Conservation (phyloP, 2,329 filamentous ascomycete genomes). For the Rhinocladiella mackenziei region DNA sequence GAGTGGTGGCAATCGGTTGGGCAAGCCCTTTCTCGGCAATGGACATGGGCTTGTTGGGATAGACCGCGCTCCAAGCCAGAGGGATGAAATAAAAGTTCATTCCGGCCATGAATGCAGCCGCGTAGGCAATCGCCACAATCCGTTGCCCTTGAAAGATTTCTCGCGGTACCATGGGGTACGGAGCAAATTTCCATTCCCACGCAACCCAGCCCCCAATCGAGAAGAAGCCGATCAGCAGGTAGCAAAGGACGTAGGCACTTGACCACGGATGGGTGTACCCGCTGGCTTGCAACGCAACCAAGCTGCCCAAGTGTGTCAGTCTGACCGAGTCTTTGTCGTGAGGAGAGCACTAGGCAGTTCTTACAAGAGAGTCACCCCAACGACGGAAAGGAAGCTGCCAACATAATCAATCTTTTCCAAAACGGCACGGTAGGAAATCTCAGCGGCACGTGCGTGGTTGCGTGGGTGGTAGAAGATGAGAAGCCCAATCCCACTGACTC, state of each 20-base stretch:
- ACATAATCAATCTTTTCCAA: slow-evolving; percentile 15
- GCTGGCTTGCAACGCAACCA: slow-evolving; percentile 17
- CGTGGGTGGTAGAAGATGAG: slow-evolving; percentile 13
- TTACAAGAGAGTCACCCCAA: slow-evolving; percentile 15
- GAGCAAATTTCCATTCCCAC: slow-evolving; percentile 16
- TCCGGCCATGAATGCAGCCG: slow-evolving; percentile 58
- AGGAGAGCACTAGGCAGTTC: slow-evolving; percentile 1
- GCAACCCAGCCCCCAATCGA: slow-evolving; percentile 8
- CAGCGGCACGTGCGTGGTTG: slow-evolving; percentile 1
- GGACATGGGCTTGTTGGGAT: slow-evolving; percentile 60
- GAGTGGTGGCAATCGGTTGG: slow-evolving; percentile 14
- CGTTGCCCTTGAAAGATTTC: slow-evolving; percentile 11
- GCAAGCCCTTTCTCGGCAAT: slow-evolving; percentile 59
- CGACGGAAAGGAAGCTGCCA: slow-evolving; percentile 12
- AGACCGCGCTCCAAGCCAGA: slow-evolving; percentile 60
- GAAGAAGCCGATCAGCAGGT: slow-evolving; percentile 12
- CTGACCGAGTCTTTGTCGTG: background rate
- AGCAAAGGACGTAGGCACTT: slow-evolving; percentile 12
- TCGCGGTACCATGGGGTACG: slow-evolving; percentile 11
- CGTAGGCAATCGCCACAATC: slow-evolving; percentile 49
- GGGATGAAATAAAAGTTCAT: slow-evolving; percentile 63
- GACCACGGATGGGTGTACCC: slow-evolving; percentile 18
- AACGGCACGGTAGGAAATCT: slow-evolving; percentile 1
- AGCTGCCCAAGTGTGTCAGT: slow-evolving; percentile 4
- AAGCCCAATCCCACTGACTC: slow-evolving; percentile 5